These are phyloP conservation scores for Auriscalpium vulgare DNA, from an alignment of 768 basidiomycete species.

Conservation along the genomic window DNA sequence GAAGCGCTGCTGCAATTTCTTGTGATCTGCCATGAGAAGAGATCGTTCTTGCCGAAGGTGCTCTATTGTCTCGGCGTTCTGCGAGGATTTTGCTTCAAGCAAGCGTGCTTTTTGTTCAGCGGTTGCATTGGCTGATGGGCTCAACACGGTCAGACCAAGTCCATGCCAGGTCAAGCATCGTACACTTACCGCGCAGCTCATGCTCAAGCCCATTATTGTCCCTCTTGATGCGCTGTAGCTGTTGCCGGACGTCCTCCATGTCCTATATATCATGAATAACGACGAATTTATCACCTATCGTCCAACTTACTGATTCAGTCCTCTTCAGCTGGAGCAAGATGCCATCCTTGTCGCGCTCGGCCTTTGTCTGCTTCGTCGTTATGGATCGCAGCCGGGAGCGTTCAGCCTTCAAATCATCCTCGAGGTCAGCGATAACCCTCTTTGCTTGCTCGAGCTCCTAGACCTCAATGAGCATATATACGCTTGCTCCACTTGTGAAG, in stretches of 20 bases:
- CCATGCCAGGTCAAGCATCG: neutral
- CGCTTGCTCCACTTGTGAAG: neutral
- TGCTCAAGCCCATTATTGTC: conserved; percentile 68
- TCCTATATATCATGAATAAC: conserved; percentile 39
- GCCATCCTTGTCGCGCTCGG: conserved; percentile 58
- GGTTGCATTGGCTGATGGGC: conserved; percentile 44
- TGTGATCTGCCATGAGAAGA: conserved; percentile 60
- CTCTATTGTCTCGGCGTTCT: conserved; percentile 65
- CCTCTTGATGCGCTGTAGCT: conserved; percentile 61
- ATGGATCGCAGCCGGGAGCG: conserved; percentile 56
- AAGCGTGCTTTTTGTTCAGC: conserved; percentile 68
- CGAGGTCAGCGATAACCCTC: conserved; percentile 56
- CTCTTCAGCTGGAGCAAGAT: conserved; percentile 57
- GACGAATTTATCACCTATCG: neutral
- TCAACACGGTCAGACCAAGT: neutral
- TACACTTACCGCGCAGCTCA: conserved; percentile 59
- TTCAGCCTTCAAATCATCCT: conserved; percentile 63
- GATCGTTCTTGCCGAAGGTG: conserved; percentile 73
- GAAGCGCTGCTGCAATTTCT: conserved; percentile 62
- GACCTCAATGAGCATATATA: conserved; percentile 1
- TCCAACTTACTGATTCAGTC: conserved; percentile 51
- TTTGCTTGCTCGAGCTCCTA: conserved; percentile 71
- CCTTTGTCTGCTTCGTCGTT: conserved; percentile 52
- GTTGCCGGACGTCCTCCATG: conserved; percentile 67
- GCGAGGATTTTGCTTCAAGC: conserved; percentile 57